Conservation (phyloP, 1,284 basidiomycete genomes). For the Cryptococcus wingfieldii region DNA sequence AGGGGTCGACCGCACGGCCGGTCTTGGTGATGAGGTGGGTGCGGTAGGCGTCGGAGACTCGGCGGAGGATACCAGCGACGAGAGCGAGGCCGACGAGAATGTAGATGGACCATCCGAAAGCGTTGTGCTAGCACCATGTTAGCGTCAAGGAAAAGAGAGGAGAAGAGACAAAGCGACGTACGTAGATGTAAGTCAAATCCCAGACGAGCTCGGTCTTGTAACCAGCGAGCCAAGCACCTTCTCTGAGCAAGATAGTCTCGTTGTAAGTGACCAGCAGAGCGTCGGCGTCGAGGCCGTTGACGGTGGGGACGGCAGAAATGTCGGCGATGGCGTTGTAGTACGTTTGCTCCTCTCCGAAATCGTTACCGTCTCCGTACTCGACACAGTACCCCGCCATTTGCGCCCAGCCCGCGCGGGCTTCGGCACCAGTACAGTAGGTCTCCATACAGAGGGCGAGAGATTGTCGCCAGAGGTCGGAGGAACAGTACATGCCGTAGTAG, state of each 20-base stretch:
- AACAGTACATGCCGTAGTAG: background rate
- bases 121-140: constrained; percentile 16
- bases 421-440: constrained; percentile 11
- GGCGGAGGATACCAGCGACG: constrained; percentile 16
- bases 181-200: constrained; percentile 9
- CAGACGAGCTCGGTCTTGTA: constrained; percentile 15
- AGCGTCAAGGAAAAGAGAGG: background rate
- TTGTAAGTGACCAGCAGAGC: constrained; percentile 5
- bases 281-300: background rate
- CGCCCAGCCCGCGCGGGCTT: constrained; percentile 10
- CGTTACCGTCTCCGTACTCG: constrained; percentile 1
- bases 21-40: background rate
- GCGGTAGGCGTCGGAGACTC: constrained; percentile 5
- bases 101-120: constrained; percentile 24
- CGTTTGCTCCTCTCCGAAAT: background rate
- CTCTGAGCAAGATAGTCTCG: constrained; percentile 8
- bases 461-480: background rate
- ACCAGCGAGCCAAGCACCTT: constrained; percentile 5
- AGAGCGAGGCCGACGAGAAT: constrained; percentile 16
- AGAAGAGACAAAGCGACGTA: constrained; percentile 1
- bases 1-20: background rate
- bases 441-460: constrained; percentile 18
- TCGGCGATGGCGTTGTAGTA: background rate
- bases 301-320: background rate
- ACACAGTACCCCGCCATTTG: constrained; percentile 4